These are phyloP conservation scores for Cicer bijugum DNA, from an alignment of 306 rosid species.

Conservation along the genomic window DNA sequence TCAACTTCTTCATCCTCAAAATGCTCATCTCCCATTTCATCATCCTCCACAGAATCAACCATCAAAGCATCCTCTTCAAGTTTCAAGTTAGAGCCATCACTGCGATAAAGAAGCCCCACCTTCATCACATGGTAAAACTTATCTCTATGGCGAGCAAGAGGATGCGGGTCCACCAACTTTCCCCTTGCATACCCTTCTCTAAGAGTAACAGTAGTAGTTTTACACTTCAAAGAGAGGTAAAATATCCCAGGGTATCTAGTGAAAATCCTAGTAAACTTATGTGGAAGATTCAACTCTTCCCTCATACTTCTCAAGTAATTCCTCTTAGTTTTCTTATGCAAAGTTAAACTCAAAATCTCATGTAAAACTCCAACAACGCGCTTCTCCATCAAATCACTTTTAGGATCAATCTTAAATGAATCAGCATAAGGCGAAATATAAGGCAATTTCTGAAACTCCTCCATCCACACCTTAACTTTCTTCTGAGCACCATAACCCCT, in stretches of 20 bases:
- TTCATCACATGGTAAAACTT: constrained; percentile 86
- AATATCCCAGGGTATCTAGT: constrained; percentile 87
- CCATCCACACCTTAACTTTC: constrained; percentile 90
- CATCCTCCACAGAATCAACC: constrained; percentile 28
- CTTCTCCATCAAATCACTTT: constrained; percentile 94
- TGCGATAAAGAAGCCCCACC: constrained; percentile 76
- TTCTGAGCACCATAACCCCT: constrained; percentile 87
- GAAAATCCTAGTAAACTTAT: constrained; percentile 81
- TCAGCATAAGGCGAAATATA: constrained; percentile 80
- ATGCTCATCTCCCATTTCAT: constrained; percentile 48
- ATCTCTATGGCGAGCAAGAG: constrained; percentile 64
- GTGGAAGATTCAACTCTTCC: constrained; percentile 86
- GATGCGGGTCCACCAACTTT: constrained; percentile 75
- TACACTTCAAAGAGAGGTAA: constrained; percentile 87
- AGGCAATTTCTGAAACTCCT: constrained; percentile 86
- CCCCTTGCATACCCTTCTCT: constrained; percentile 84
- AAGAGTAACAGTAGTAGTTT: constrained; percentile 76
- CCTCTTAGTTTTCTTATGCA: constrained; percentile 92
- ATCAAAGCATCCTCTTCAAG: constrained; percentile 31
- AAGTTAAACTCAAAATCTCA: constrained; percentile 74
- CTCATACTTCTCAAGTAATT: constrained; percentile 84
- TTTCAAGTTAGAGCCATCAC: constrained; percentile 61
- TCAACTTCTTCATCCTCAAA: constrained; percentile 53
- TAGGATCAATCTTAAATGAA: constrained; percentile 67
- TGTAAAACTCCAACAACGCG: constrained; percentile 89